A percentile compares a stretch with the other conserved stretches of the same genome.
phyloP scores from a whole-genome alignment of 2,329 filamentous ascomycete genomes.

The Kalaharituber pfeilii region DNA sequence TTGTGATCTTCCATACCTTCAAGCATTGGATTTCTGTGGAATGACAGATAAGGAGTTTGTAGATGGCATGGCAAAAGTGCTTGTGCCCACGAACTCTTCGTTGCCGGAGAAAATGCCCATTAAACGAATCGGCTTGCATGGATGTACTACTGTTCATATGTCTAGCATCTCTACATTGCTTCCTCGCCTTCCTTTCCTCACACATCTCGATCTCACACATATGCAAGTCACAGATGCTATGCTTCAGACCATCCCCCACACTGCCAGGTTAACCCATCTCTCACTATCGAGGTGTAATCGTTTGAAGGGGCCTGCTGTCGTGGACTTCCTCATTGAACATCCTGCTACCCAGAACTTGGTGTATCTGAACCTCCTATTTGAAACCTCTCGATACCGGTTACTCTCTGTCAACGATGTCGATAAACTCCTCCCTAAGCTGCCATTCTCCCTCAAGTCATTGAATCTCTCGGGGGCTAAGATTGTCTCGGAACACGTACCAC shows the following conservation, averaged over 20 bases:
- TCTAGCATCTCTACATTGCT: slow-evolving; percentile 51
- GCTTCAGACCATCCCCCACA: slow-evolving; percentile 50
- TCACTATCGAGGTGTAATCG: slow-evolving; percentile 61
- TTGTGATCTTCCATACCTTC: slow-evolving; percentile 44
- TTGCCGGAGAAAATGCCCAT: slow-evolving; percentile 41
- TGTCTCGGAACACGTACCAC: slow-evolving; percentile 43
- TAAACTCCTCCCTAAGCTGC: slow-evolving; percentile 47
- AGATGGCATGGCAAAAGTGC: slow-evolving; percentile 41
- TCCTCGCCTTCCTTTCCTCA: slow-evolving; percentile 50
- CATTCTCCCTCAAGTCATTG: slow-evolving; percentile 50
- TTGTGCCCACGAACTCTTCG: slow-evolving; percentile 32
- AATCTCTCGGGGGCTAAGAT: slow-evolving; percentile 61
- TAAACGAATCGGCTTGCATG: slow-evolving; percentile 56
- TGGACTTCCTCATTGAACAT: slow-evolving; percentile 54
- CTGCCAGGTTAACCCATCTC: slow-evolving; percentile 56
- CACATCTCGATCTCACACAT: slow-evolving; percentile 63
- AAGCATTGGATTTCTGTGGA: slow-evolving; percentile 59
- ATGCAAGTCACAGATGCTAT: slow-evolving; percentile 58
- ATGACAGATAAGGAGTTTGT: slow-evolving; percentile 53
- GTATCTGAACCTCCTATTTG: slow-evolving; percentile 56
- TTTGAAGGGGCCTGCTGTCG: slow-evolving; percentile 47
- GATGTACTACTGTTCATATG: slow-evolving; percentile 54
- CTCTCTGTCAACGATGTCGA: slow-evolving; percentile 49
- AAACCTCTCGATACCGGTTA: slow-evolving; percentile 54
- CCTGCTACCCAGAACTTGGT: slow-evolving; percentile 49